Percentiles rank a stretch among this genome's conserved stretches.
phyloP scores from a whole-genome alignment of 768 basidiomycete genomes.

The Auriscalpium orientale region DNA sequence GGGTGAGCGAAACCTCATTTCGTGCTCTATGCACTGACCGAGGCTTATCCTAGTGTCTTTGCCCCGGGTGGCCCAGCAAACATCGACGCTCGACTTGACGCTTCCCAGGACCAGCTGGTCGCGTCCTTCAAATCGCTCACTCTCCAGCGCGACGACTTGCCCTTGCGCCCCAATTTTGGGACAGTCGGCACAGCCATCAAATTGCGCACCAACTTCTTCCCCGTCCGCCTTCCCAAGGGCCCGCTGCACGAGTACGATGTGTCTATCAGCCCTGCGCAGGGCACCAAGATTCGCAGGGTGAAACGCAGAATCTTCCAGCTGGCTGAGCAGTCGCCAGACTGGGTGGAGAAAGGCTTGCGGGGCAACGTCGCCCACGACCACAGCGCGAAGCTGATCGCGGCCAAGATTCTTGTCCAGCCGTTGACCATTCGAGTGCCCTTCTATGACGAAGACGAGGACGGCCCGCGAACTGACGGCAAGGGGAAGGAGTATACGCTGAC shows the following conservation, averaged over 20 bases:
- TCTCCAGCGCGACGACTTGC: constrained; percentile 28
- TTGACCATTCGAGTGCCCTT: constrained; percentile 31
- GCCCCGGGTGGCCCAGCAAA: constrained; percentile 32
- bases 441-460: constrained; percentile 39
- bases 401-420: constrained; percentile 33
- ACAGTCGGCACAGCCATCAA: constrained; percentile 35
- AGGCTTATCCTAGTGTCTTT: constrained; percentile 29
- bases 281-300: constrained; percentile 30
- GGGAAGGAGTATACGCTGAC: constrained; percentile 37
- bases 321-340: constrained; percentile 36
- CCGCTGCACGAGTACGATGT: constrained; percentile 44
- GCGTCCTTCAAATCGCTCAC: constrained; percentile 24
- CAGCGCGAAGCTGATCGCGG: constrained; percentile 38
- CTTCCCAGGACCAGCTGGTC: constrained; percentile 39
- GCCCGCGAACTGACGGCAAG: constrained; percentile 21
- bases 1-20: constrained; percentile 27
- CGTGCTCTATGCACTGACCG: not conserved
- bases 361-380: constrained; percentile 40
- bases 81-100: constrained; percentile 45
- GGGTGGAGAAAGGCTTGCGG: constrained; percentile 33
- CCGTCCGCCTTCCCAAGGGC: constrained; percentile 38
- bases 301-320: constrained; percentile 41
- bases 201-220: constrained; percentile 48
- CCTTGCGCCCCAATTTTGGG: constrained; percentile 43
- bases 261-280: constrained; percentile 29